A percentile compares a stretch with the other conserved stretches of the same genome.
phyloP scores from a whole-genome alignment of 805 yeast genomes.

The Starmerella apis region DNA sequence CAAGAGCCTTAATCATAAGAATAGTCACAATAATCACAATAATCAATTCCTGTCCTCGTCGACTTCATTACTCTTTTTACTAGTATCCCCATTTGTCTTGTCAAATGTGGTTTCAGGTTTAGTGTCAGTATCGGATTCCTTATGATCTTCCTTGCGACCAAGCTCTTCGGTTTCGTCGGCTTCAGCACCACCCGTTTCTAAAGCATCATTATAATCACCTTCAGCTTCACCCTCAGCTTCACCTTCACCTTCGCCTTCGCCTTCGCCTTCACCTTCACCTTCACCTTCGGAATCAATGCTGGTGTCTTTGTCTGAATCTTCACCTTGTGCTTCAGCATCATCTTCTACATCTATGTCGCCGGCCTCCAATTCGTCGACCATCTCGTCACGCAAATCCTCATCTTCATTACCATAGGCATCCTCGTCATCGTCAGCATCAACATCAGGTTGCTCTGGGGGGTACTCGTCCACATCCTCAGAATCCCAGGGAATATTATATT shows the following conservation, averaged over 20 bases:
- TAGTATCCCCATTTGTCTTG: too few relatives aligned
- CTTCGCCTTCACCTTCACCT: slow-evolving; percentile 3
- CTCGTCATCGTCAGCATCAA: slow-evolving; percentile 25
- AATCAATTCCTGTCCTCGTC: too few relatives aligned
- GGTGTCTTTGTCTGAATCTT: background rate
- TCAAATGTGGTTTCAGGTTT: background rate
- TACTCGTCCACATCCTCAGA: slow-evolving; percentile 24
- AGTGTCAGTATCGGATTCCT: background rate
- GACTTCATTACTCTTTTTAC: background rate
- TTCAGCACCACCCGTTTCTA: background rate
- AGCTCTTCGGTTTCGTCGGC: background rate
- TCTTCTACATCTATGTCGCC: slow-evolving; percentile 23
- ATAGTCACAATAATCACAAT: too few relatives aligned
- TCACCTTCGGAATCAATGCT: slow-evolving; percentile 7
- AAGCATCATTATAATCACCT: background rate
- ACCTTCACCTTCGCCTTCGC: background rate
- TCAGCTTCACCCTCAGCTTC: background rate
- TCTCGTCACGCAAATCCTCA: slow-evolving; percentile 25
- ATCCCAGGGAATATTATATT: slow-evolving; percentile 90
- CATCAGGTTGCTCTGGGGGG: slow-evolving; percentile 29
- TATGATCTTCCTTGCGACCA: background rate
- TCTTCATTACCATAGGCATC: slow-evolving; percentile 26
- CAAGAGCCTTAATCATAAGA: too few relatives aligned
- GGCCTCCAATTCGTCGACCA: slow-evolving; percentile 24
- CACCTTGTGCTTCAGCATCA: slow-evolving; percentile 14